Percentiles rank a stretch among this genome's conserved stretches.
These are phyloP conservation scores for Trichoderma sp. DNA, from an alignment of 2,329 filamentous ascomycete genomes.

Conservation along the genomic window DNA sequence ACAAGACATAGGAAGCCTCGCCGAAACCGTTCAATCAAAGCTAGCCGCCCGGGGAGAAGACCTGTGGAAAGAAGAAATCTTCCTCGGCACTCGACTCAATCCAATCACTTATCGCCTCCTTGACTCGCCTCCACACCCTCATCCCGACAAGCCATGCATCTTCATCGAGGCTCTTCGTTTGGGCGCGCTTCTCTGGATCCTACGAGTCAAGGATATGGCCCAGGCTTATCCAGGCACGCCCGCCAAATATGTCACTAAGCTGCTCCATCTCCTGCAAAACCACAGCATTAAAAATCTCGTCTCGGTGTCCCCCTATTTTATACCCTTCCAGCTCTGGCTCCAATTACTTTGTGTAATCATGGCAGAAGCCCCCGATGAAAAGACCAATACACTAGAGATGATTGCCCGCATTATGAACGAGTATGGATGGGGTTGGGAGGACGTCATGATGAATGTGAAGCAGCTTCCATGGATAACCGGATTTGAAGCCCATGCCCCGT, in stretches of 20 bases:
- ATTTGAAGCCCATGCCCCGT: neutral
- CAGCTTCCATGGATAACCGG: slow-evolving; percentile 10
- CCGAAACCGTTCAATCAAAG: neutral
- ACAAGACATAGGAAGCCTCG: neutral
- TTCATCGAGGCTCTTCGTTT: slow-evolving; percentile 1
- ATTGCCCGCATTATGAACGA: neutral
- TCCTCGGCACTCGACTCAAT: slow-evolving; percentile 1
- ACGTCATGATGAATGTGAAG: neutral
- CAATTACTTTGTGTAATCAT: neutral
- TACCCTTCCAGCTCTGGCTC: slow-evolving; percentile 6
- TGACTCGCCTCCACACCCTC: neutral
- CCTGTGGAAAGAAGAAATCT: slow-evolving; percentile 13
- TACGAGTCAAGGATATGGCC: slow-evolving; percentile 1
- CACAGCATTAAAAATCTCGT: neutral
- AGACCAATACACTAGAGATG: neutral
- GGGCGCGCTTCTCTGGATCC: slow-evolving; percentile 5
- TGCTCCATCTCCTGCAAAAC: neutral
- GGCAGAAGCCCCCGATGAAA: neutral
- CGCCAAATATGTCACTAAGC: neutral
- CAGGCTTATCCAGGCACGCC: slow-evolving; percentile 10
- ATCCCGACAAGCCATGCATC: neutral
- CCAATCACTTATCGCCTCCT: slow-evolving; percentile 9
- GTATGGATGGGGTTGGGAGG: neutral
- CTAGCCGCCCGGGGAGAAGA: neutral
- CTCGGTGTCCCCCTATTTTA: neutral